Conservation (phyloP, 768 basidiomycete species). For the Pisolithus sp. region DNA sequence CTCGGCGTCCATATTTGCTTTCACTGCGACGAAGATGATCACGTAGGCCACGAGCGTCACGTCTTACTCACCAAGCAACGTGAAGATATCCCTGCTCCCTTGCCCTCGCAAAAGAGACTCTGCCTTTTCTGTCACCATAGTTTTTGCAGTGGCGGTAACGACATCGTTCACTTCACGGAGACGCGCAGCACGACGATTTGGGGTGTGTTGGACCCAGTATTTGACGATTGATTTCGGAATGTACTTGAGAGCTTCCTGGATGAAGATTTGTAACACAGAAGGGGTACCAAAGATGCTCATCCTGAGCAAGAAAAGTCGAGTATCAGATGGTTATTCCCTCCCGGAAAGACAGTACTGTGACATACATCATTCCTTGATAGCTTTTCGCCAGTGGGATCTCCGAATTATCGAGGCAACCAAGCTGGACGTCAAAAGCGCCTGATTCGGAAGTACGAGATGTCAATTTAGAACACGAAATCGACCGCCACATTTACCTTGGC, state of each 20-base stretch:
- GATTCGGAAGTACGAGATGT: neutral
- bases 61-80: conserved; percentile 33
- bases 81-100: conserved; percentile 8
- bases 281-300: conserved; percentile 6
- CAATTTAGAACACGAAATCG: neutral
- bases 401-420: conserved; percentile 30
- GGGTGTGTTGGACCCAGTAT: conserved; percentile 26
- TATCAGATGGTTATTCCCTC: neutral
- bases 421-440: conserved; percentile 48
- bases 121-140: conserved; percentile 10
- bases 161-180: neutral
- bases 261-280: conserved; percentile 19
- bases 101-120: conserved; percentile 4
- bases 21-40: conserved; percentile 10
- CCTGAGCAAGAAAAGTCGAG: neutral
- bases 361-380: conserved; percentile 4
- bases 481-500: conserved; percentile 30
- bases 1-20: conserved; percentile 23
- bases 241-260: conserved; percentile 24
- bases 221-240: conserved; percentile 29
- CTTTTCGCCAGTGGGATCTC: conserved; percentile 1
- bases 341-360: neutral
- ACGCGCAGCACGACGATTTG: conserved; percentile 11
- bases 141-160: conserved; percentile 1
- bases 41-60: no score